Percentiles rank a stretch among this genome's conserved stretches.
Conservation (phyloP, 1,284 basidiomycete species). For the Caloboletus firmus region DNA sequence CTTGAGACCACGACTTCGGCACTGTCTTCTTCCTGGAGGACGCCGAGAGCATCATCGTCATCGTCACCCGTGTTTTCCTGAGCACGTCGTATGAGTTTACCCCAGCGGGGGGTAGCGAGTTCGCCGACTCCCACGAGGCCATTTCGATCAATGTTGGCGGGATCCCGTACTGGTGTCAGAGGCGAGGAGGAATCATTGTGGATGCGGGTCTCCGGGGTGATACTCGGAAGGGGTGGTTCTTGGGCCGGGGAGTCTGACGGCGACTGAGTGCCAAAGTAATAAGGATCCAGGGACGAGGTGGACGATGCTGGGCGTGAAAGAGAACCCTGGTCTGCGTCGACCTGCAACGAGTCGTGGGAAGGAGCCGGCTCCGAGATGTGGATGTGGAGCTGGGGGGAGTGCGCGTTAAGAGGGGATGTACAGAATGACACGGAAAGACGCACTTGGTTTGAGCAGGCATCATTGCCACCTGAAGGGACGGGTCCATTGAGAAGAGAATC, state of each 20-base stretch:
- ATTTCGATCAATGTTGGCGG: slow-evolving; percentile 81
- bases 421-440: not conserved
- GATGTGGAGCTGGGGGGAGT: slow-evolving; percentile 24
- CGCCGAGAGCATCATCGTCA: slow-evolving; percentile 31
- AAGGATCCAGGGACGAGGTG: slow-evolving; percentile 78
- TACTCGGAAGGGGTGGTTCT: slow-evolving; percentile 35
- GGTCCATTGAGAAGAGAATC: slow-evolving; percentile 2
- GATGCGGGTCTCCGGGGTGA: slow-evolving; percentile 45
- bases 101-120: slow-evolving; percentile 96
- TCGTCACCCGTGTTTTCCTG: slow-evolving; percentile 36
- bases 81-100: slow-evolving; percentile 38
- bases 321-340: slow-evolving; percentile 33
- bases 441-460: slow-evolving; percentile 14
- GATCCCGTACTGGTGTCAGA: slow-evolving; percentile 75
- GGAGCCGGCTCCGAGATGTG: slow-evolving; percentile 24
- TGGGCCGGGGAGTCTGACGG: slow-evolving; percentile 57
- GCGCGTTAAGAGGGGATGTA: not conserved
- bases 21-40: slow-evolving; percentile 47
- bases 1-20: slow-evolving; percentile 42
- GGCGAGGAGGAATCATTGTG: slow-evolving; percentile 62
- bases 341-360: slow-evolving; percentile 26
- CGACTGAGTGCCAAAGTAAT: slow-evolving; percentile 73
- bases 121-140: slow-evolving; percentile 94
- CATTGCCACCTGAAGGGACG: slow-evolving; percentile 1
- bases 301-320: slow-evolving; percentile 58